phyloP scores from a whole-genome alignment of 2,329 filamentous ascomycete genomes.

The Trichoderma hamatum region DNA sequence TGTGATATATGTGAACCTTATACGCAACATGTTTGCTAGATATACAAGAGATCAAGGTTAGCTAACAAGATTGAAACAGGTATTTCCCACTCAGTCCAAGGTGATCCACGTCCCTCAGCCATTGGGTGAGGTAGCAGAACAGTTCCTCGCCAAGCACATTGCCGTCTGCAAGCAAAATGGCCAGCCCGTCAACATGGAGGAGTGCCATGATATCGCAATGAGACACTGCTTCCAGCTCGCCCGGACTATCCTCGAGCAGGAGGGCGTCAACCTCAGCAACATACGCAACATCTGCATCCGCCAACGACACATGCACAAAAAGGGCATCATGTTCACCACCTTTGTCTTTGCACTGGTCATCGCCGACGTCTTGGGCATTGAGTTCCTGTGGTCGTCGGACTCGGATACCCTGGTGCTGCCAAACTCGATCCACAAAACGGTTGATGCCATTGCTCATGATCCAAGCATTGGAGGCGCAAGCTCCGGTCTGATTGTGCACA shows the following conservation, averaged over 20 bases:
- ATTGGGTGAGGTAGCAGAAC: conserved; percentile 32
- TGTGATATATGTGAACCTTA: not conserved
- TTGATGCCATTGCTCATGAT: conserved; percentile 31
- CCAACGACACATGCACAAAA: conserved; percentile 35
- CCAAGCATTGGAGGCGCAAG: conserved; percentile 33
- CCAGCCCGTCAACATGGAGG: conserved; percentile 28
- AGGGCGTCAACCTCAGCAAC: conserved; percentile 29
- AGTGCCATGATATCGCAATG: conserved; percentile 30
- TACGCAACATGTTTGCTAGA: not conserved
- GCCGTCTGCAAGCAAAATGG: conserved; percentile 27
- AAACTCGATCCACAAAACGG: conserved; percentile 31
- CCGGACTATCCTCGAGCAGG: conserved; percentile 29
- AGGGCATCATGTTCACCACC: conserved; percentile 36
- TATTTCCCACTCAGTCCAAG: conserved; percentile 30
- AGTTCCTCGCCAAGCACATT: conserved; percentile 28
- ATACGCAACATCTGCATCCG: conserved; percentile 32
- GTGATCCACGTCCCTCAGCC: conserved; percentile 32
- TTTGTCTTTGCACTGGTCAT: conserved; percentile 35
- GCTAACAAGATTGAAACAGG: conserved; percentile 25
- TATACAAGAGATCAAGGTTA: not conserved
- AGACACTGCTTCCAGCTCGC: conserved; percentile 33
- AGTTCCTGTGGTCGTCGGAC: conserved; percentile 36
- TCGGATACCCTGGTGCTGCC: conserved; percentile 33
- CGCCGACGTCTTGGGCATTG: conserved; percentile 32
- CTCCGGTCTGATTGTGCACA: conserved; percentile 33